Conservation (phyloP, 2,329 filamentous ascomycete genomes). For the Aspergillus bombycis region DNA sequence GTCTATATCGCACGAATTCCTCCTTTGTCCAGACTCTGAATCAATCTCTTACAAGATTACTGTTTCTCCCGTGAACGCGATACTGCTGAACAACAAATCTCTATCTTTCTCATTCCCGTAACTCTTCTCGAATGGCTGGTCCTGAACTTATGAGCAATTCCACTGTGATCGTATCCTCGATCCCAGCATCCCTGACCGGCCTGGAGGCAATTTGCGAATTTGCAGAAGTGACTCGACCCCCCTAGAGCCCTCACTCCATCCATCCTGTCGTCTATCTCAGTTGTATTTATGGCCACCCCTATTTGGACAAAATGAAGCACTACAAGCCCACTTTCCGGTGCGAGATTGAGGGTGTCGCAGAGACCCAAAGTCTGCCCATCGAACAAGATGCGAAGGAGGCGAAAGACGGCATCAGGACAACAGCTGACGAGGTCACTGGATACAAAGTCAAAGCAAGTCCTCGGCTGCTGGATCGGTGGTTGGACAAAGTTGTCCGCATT, state of each 20-base stretch:
- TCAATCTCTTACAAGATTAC: background rate
- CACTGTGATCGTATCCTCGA: background rate
- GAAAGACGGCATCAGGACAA: background rate
- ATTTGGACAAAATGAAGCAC: background rate
- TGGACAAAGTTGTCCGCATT: slow-evolving; percentile 30
- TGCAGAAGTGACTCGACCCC: background rate
- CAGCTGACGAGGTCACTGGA: background rate
- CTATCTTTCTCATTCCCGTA: background rate
- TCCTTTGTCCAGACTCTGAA: background rate
- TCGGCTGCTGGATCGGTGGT: slow-evolving; percentile 16
- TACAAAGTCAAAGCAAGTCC: slow-evolving; percentile 16
- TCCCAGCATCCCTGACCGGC: background rate
- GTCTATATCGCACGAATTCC: too few species aligned
- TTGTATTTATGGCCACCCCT: background rate
- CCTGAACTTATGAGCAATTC: background rate
- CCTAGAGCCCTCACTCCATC: background rate
- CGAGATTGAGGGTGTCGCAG: background rate
- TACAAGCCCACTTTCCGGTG: background rate
- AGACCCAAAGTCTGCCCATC: background rate
- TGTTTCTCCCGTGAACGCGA: background rate
- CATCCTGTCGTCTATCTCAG: background rate
- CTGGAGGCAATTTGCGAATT: background rate
- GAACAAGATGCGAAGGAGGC: background rate
- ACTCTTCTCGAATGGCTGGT: background rate
- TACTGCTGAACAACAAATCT: background rate